These are phyloP conservation scores for Phaeophleospora eucalypticola DNA, from an alignment of 2,329 filamentous ascomycete genomes.

Conservation along the genomic window DNA sequence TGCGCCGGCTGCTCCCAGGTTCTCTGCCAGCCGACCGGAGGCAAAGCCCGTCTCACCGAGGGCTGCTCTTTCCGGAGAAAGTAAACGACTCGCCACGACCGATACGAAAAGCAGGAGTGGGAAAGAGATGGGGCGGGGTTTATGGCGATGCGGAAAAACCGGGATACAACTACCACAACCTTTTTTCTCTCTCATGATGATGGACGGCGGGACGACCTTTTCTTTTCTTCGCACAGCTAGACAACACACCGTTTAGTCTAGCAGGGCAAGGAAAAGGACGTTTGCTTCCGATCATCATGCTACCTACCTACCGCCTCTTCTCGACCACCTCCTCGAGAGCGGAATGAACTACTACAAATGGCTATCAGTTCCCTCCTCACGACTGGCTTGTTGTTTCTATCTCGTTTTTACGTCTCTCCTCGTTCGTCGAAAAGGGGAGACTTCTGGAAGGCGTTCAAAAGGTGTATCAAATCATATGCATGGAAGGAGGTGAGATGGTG, in stretches of 20 bases:
- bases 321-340: background rate
- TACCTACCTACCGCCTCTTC: no score
- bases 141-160: no score
- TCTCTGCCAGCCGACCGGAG: slow-evolving; percentile 98
- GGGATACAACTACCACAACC: no score
- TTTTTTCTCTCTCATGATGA: no score
- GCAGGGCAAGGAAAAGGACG: no score
- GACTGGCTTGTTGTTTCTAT: background rate
- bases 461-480: slow-evolving; percentile 8
- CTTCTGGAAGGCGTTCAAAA: slow-evolving; percentile 8
- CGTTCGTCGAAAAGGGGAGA: background rate
- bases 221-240: slow-evolving; percentile 2
- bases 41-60: slow-evolving; percentile 98
- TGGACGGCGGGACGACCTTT: background rate
- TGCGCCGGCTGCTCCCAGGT: slow-evolving; percentile 99
- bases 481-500: slow-evolving; percentile 28
- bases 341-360: background rate
- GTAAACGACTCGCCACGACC: slow-evolving; percentile 58
- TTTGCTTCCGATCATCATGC: no score
- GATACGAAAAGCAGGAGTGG: background rate
- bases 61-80: slow-evolving; percentile 99
- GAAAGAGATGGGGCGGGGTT: no score
- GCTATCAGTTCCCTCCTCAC: slow-evolving; percentile 1
- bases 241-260: slow-evolving; percentile 1
- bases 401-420: no score